These are phyloP conservation scores for Aspergillus proliferans DNA, from an alignment of 2,329 filamentous ascomycete species.

Conservation along the genomic window DNA sequence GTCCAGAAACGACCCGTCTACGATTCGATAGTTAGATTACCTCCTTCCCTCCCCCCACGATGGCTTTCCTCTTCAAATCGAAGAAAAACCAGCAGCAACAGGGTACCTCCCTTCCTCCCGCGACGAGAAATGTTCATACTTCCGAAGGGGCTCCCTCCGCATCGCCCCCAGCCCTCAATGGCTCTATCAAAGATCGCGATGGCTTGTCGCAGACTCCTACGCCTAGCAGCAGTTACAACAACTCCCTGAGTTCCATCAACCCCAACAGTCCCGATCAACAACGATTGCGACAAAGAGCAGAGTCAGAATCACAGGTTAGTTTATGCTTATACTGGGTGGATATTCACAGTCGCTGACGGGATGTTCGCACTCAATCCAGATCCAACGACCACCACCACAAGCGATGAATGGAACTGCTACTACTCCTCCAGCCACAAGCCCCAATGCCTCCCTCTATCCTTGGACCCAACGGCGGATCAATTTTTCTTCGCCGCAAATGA, in stretches of 20 bases:
- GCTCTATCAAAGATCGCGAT: constrained; percentile 29
- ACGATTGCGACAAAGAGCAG: constrained; percentile 50
- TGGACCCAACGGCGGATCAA: constrained; percentile 89
- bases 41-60: constrained; percentile 33
- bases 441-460: constrained; percentile 80
- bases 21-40: constrained; percentile 17
- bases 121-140: constrained; percentile 51
- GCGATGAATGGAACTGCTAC: constrained; percentile 48
- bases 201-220: constrained; percentile 54
- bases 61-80: constrained; percentile 79
- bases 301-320: constrained; percentile 52
- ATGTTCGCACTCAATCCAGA: constrained; percentile 7
- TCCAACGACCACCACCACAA: constrained; percentile 37
- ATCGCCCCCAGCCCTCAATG: constrained; percentile 45
- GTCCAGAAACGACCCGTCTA: constrained; percentile 27
- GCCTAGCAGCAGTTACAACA: constrained; percentile 65
- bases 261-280: constrained; percentile 61
- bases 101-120: constrained; percentile 44
- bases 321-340: neutral
- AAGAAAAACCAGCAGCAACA: constrained; percentile 61
- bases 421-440: constrained; percentile 39
- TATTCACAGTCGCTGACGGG: neutral
- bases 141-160: constrained; percentile 45
- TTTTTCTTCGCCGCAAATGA: constrained; percentile 73
- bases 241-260: constrained; percentile 61